Evolutionary conservation across 2,329 filamentous ascomycete genomes (phyloP).

Genomic region (Graphilbum fragrans): DNA sequence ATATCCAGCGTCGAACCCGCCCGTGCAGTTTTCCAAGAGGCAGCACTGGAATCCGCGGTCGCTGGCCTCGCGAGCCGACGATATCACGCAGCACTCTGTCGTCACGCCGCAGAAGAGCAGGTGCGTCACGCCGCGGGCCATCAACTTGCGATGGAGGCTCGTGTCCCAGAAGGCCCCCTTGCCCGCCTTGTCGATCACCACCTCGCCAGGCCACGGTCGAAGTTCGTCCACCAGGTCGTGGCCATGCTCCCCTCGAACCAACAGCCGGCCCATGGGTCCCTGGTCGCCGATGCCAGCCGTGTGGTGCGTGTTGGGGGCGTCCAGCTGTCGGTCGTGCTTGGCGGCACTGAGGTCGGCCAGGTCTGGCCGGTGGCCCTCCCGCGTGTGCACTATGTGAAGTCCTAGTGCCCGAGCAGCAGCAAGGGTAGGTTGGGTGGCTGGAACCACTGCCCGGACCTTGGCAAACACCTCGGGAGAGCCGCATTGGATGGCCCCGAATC

Average conservation of each 20-base stretch:
- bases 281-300: constrained; percentile 34
- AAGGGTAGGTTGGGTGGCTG: constrained; percentile 23
- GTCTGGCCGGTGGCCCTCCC: constrained; percentile 39
- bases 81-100: constrained; percentile 44
- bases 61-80: constrained; percentile 42
- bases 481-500: constrained; percentile 36
- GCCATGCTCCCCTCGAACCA: constrained; percentile 40
- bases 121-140: constrained; percentile 44
- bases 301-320: constrained; percentile 26
- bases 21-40: constrained; percentile 34
- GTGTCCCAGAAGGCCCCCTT: constrained; percentile 50
- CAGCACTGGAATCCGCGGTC: constrained; percentile 51
- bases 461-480: constrained; percentile 22
- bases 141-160: constrained; percentile 35
- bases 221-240: constrained; percentile 44
- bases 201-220: constrained; percentile 34
- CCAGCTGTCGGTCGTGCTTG: constrained; percentile 35
- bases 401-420: constrained; percentile 23
- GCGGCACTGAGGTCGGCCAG: constrained; percentile 39
- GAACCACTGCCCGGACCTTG: constrained; percentile 29
- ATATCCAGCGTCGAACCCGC: constrained; percentile 33
- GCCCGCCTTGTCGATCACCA: constrained; percentile 45
- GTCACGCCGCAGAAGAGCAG: constrained; percentile 45
- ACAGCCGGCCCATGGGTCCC: constrained; percentile 37
- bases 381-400: constrained; percentile 34